Conservation (phyloP, 805 yeast genomes). For the Myxozyma nipponensis region DNA sequence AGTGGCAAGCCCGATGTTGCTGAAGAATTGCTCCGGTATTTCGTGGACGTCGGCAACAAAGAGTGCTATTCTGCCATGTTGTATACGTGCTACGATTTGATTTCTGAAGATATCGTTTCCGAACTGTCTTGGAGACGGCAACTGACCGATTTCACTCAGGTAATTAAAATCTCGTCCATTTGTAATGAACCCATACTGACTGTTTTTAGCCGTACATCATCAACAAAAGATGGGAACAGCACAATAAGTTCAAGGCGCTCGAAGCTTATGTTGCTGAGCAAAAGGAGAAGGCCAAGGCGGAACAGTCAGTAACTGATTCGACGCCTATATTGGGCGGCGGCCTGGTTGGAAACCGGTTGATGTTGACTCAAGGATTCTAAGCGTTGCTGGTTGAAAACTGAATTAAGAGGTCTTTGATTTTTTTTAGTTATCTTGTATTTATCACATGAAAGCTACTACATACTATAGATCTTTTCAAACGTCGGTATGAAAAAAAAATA, state of each 20-base stretch:
- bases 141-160: constrained; percentile 74
- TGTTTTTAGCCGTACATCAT: constrained; percentile 69
- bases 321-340: constrained; percentile 31
- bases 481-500: no score
- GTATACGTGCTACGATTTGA: constrained; percentile 75
- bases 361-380: constrained; percentile 27
- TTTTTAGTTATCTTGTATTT: no score
- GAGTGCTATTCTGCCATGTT: constrained; percentile 91
- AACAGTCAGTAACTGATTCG: constrained; percentile 46
- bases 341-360: constrained; percentile 9
- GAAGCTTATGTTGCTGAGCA: constrained; percentile 68
- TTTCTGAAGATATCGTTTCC: constrained; percentile 76
- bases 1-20: constrained; percentile 78
- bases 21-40: constrained; percentile 81
- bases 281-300: constrained; percentile 49
- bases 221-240: constrained; percentile 76
- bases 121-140: constrained; percentile 90
- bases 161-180: background rate
- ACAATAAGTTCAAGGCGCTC: constrained; percentile 58
- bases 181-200: background rate
- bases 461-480: no score
- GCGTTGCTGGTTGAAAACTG: no score
- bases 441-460: no score
- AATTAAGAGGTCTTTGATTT: no score
- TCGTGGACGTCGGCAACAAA: constrained; percentile 94